Conservation (phyloP, 192 early-diverging fungal genomes). For the Umbelopsis ramanniana region DNA sequence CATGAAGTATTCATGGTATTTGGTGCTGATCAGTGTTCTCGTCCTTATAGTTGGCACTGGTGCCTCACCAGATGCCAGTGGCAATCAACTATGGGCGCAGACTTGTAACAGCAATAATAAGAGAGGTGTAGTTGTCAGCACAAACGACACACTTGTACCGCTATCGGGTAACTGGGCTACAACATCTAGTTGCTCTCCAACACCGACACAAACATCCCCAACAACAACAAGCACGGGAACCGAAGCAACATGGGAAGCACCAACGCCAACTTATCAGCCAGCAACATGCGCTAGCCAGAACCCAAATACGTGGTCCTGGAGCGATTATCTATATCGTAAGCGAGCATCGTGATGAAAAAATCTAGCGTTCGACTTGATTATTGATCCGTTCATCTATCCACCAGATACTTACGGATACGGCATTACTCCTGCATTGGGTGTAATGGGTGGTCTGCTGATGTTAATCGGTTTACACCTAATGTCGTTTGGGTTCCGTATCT, state of each 20-base stretch:
- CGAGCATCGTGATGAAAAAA: background rate
- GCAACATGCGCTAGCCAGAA: background rate
- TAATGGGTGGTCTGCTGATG: constrained; percentile 14
- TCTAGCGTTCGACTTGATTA: background rate
- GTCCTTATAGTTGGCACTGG: background rate
- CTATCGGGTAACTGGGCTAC: constrained; percentile 12
- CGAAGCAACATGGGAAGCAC: background rate
- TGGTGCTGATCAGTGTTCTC: background rate
- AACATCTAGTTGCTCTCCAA: background rate
- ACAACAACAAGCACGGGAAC: constrained; percentile 22
- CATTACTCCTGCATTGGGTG: constrained; percentile 5
- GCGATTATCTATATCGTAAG: constrained; percentile 20
- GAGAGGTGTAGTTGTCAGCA: constrained; percentile 6
- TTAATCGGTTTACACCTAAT: constrained; percentile 13
- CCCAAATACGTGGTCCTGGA: background rate
- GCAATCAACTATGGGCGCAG: background rate
- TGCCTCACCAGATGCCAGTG: background rate
- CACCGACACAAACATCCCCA: constrained; percentile 14
- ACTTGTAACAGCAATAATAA: constrained; percentile 14
- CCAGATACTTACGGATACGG: constrained; percentile 27
- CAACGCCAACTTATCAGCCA: background rate
- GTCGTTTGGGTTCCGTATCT: constrained; percentile 15
- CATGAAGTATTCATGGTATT: constrained; percentile 16
- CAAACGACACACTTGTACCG: background rate
- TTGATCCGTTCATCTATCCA: background rate